These are phyloP conservation scores for Ustilago curta DNA, from an alignment of 1,284 basidiomycete genomes.

Conservation along the genomic window DNA sequence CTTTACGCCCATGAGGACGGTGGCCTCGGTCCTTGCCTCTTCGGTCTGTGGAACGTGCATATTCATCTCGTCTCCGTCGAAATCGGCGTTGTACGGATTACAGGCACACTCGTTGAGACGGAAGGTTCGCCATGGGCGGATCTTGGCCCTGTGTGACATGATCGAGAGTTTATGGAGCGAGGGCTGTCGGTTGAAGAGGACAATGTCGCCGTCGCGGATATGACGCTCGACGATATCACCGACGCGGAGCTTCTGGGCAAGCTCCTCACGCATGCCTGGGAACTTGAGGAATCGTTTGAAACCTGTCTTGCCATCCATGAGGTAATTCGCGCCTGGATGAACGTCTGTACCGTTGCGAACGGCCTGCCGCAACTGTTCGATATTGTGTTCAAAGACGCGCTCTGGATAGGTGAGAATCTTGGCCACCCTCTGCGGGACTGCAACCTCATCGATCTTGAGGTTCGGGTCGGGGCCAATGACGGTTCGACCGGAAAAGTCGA, in stretches of 20 bases:
- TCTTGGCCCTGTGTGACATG: slow-evolving; percentile 97
- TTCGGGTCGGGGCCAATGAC: slow-evolving; percentile 99
- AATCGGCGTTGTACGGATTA: slow-evolving; percentile 99
- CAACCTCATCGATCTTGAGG: slow-evolving; percentile 85
- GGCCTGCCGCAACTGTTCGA: slow-evolving; percentile 81
- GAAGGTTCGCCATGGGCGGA: slow-evolving; percentile 97
- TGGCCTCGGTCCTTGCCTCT: slow-evolving; percentile 95
- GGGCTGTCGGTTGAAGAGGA: slow-evolving; percentile 98
- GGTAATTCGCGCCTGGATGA: slow-evolving; percentile 95
- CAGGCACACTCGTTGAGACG: slow-evolving; percentile 99
- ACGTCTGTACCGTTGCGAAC: slow-evolving; percentile 89
- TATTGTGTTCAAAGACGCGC: slow-evolving; percentile 91
- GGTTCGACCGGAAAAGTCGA: slow-evolving; percentile 97
- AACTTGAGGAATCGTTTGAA: slow-evolving; percentile 76
- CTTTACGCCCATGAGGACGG: slow-evolving; percentile 97
- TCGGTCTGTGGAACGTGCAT: slow-evolving; percentile 97
- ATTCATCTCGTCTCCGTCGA: slow-evolving; percentile 99
- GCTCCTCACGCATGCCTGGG: slow-evolving; percentile 61
- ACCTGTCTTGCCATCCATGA: slow-evolving; percentile 77
- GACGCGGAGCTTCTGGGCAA: slow-evolving; percentile 80
- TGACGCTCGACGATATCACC: slow-evolving; percentile 95
- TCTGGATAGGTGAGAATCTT: slow-evolving; percentile 97
- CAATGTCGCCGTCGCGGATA: slow-evolving; percentile 94
- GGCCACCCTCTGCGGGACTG: slow-evolving; percentile 94
- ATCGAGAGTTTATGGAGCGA: slow-evolving; percentile 85